These are phyloP conservation scores for Trypanosoma caninum DNA, from an alignment of 208 protist genomes.

Conservation along the genomic window DNA sequence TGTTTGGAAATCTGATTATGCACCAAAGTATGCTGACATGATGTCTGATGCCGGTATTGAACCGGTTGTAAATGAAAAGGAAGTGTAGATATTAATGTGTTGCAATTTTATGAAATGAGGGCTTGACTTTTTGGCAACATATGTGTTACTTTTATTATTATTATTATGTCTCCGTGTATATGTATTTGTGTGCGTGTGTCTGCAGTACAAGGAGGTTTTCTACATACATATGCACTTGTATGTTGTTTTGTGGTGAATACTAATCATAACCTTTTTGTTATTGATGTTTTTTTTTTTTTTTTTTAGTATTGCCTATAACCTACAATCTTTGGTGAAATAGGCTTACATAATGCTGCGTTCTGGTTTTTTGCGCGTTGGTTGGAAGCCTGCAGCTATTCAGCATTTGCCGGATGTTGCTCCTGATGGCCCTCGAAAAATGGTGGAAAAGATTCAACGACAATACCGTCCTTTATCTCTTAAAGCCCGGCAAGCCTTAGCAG, in stretches of 20 bases:
- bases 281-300: slow-evolving; percentile 11
- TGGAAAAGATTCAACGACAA: slow-evolving; percentile 52
- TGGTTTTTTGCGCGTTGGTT: slow-evolving; percentile 13
- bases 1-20: slow-evolving; percentile 78
- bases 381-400: slow-evolving; percentile 41
- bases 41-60: slow-evolving; percentile 66
- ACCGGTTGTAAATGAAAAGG: background rate
- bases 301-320: background rate
- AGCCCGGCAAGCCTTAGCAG: slow-evolving; percentile 57
- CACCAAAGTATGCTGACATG: slow-evolving; percentile 80
- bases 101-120: background rate
- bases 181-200: no score
- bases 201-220: no score
- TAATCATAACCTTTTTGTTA: no score
- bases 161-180: background rate
- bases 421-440: slow-evolving; percentile 17
- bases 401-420: slow-evolving; percentile 34
- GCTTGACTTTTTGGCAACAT: background rate
- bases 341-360: slow-evolving; percentile 17
- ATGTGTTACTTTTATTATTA: no score
- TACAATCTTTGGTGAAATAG: background rate
- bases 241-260: no score
- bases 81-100: background rate
- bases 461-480: slow-evolving; percentile 65
- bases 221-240: no score